Base-by-base conservation (phyloP, 1,284 basidiomycete species). In the Gymnopus androsaceus region DNA sequence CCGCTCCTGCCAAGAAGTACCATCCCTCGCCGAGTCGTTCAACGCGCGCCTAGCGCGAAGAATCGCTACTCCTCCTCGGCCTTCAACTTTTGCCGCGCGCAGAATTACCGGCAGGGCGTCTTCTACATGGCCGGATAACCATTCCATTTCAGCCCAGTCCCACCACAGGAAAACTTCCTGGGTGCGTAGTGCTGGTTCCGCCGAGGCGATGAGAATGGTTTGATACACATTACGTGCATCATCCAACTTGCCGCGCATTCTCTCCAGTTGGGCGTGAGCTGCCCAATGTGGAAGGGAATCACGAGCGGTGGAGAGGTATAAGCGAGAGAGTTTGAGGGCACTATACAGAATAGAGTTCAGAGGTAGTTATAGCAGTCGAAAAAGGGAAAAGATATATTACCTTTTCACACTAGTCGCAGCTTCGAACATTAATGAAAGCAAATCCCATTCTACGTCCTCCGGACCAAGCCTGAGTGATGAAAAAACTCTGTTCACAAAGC, bases 61-160 rank as follows among this genome's bases (percentile, higher is more conserved):
- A 46, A 84, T 63, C 28, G 75, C 75, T 55, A 87, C 71, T 0
- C 81, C 79, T 5, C 80, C 76, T 7, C 71, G 67, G 23, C 81
- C 80, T 54, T 81, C 72, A 28, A 83, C 73, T 3, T 77, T 79
- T 11, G 76, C 79, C 15, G 83, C 77, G n/a, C 73, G 78, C 45
- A 86, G 66, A 33, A 85, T 73, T 40, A 87, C 74, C 38, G 76
- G 70, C 25, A 83, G 66, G 11, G 85, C 79, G 34, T 76, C 75
- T 37, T 82, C 79, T 17, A 72, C 62, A 31, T 78, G 66, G 0
- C 82, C 80, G 11, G 76, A 72, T n/a, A 91, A 71, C 88, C 88
- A 94, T 69, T 96, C 94, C 81, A 95, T 82, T 67, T 94, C 89
- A 0, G 89, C 90, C 92, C 93, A 97, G 48, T 89, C 84, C 75